Base-by-base conservation (phyloP, 2,329 filamentous ascomycete genomes). In the Aspergillus felis region DNA sequence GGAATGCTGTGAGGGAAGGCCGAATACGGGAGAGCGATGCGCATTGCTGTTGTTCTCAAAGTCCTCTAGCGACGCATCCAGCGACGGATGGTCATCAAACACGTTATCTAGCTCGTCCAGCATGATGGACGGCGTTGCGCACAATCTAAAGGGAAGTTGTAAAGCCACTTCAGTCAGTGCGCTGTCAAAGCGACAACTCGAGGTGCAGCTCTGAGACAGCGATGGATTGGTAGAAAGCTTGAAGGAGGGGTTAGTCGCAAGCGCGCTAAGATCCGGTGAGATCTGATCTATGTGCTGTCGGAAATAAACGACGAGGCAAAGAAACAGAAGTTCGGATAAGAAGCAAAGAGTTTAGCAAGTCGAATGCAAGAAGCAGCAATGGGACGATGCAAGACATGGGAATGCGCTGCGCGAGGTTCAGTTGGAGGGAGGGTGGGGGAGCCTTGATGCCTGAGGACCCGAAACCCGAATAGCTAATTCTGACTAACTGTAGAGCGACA, bases 31-130 rank as follows among this genome's bases (percentile, higher is more conserved):
- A 17, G 81, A 82, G 35, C 77, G 79, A 52, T 68, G 70, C 27
- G 67, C 58, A 57, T 71, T 70, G 59, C 79, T 79, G 64, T 79
- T 78, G 61, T 79, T 78, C 68, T 86, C 84, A 74, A 85, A 86
- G 73, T 86, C 84, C 70, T 84, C 82, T 63, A 87, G 80, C 57
- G 82, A 85, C 55, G 81, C 83, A 72, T 81, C 79, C 66, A 87
- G 71, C 60, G 83, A 84, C 47, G 83, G 81, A 74, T 85, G 82
- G 71, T 84, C 82, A 69, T 83, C 79, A 68, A 82, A 83, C 57
- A 78, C 66, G 61, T 76, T 71, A 61, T 82, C 79, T 61, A 81
- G 69, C 63, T 81, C 76, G 58, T 75, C 72, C 64, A 75, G 58
- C 71, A 81, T 78, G 58, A 71, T 77, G 64, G 72, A 71, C 64